Evolutionary conservation across 2,329 filamentous ascomycete genomes (phyloP).

Genomic region (Paracamarosporium sp.): DNA sequence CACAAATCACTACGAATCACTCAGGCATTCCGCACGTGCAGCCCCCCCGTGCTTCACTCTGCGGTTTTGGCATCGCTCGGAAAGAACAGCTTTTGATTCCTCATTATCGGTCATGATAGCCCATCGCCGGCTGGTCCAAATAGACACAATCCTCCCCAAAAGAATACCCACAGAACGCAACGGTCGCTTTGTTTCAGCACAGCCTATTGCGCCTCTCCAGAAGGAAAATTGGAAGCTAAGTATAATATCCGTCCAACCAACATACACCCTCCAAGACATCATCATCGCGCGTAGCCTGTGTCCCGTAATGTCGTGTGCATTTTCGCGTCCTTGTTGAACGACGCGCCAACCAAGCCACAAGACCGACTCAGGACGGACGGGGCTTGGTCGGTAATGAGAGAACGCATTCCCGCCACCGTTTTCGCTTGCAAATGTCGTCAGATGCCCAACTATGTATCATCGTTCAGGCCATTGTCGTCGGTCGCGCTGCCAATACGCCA

Average conservation of each 20-base stretch:
- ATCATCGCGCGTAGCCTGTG: conserved; percentile 29
- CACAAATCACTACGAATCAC: neutral
- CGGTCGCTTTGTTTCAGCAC: conserved; percentile 16
- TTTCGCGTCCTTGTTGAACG: conserved; percentile 37
- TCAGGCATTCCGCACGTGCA: neutral
- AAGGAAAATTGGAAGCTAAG: conserved; percentile 30
- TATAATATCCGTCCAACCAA: conserved; percentile 23
- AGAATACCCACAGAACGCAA: conserved; percentile 16
- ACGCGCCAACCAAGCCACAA: conserved; percentile 17
- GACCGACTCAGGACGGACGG: conserved; percentile 7
- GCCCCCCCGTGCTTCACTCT: neutral
- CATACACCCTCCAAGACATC: conserved; percentile 29
- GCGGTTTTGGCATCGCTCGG: conserved; percentile 7
- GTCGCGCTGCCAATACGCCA: conserved; percentile 22
- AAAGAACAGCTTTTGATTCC: conserved; percentile 49
- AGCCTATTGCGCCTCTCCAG: conserved; percentile 22
- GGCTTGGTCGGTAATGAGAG: conserved; percentile 14
- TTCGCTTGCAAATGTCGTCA: conserved; percentile 22
- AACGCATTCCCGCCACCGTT: conserved; percentile 21
- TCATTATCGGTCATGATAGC: conserved; percentile 42
- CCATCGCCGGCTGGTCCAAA: conserved; percentile 29
- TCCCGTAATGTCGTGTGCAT: conserved; percentile 33
- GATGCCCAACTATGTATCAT: conserved; percentile 21
- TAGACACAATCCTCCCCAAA: conserved; percentile 33
- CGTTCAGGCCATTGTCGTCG: conserved; percentile 20